Evolutionary conservation across 768 basidiomycete species (phyloP).

Genomic region (Naganishia vishniacii): DNA sequence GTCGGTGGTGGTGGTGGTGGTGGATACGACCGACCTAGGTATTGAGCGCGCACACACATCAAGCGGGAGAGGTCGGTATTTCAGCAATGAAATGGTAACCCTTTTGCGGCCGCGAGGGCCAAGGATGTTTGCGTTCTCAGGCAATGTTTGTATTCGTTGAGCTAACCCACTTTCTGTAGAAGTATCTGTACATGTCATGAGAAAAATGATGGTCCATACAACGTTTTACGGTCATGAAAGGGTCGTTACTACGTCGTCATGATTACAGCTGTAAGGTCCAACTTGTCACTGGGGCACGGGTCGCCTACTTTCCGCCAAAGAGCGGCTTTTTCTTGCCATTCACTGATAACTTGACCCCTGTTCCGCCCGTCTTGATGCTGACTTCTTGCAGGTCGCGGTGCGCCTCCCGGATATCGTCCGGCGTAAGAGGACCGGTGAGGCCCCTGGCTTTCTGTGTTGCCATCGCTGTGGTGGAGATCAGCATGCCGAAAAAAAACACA

Average conservation of each 20-base stretch:
- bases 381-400: slow-evolving; percentile 8
- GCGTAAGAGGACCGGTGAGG: neutral
- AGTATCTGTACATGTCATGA: slow-evolving; percentile 1
- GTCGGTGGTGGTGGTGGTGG: slow-evolving; percentile 21
- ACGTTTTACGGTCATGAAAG: neutral
- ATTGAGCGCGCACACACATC: neutral
- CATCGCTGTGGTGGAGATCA: neutral
- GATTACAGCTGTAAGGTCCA: neutral
- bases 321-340: slow-evolving; percentile 14
- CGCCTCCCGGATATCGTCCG: slow-evolving; percentile 15
- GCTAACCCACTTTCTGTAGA: slow-evolving; percentile 13
- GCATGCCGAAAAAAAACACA: neutral
- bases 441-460: slow-evolving; percentile 10
- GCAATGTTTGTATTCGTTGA: slow-evolving; percentile 17
- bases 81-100: slow-evolving; percentile 16
- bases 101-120: neutral
- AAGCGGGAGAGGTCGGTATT: neutral
- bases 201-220: neutral
- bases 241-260: neutral
- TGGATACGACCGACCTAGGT: slow-evolving; percentile 18
- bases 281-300: no score
- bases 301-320: slow-evolving; percentile 14
- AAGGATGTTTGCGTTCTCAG: neutral
- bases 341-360: neutral
- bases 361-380: slow-evolving; percentile 5